phyloP scores from a whole-genome alignment of 768 basidiomycete species.

The Bullera alba region DNA sequence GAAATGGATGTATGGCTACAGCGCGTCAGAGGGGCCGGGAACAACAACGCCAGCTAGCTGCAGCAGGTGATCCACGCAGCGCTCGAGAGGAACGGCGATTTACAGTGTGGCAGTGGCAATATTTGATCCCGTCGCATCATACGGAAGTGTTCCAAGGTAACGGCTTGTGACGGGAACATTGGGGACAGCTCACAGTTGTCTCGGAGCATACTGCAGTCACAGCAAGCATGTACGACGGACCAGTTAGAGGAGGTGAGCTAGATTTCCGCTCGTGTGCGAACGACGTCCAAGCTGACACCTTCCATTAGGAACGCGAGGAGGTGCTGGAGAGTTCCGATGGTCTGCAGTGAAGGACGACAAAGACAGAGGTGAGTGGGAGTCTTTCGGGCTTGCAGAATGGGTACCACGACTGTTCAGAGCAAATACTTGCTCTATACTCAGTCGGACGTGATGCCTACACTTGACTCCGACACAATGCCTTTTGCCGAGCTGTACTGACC shows the following conservation, averaged over 20 bases:
- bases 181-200: too few species aligned
- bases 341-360: conserved; percentile 39
- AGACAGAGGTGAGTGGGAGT: conserved; percentile 31
- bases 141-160: too few species aligned
- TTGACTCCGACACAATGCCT: background rate
- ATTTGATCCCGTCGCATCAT: too few species aligned
- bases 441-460: background rate
- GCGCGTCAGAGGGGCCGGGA: too few species aligned
- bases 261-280: background rate
- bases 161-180: too few species aligned
- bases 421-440: background rate
- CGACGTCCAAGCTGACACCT: conserved; percentile 1
- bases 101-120: too few species aligned
- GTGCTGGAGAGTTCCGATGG: conserved; percentile 43
- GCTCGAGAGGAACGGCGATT: too few species aligned
- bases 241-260: conserved; percentile 29
- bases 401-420: background rate
- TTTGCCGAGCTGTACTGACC: background rate
- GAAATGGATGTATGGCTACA: too few species aligned
- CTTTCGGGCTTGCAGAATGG: too few species aligned
- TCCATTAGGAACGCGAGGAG: conserved; percentile 39
- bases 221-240: conserved; percentile 41
- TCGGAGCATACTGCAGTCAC: too few species aligned
- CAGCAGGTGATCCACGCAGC: too few species aligned
- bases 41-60: too few species aligned